phyloP scores from a whole-genome alignment of 148 eudicot genomes.

The Chenopodium album region DNA sequence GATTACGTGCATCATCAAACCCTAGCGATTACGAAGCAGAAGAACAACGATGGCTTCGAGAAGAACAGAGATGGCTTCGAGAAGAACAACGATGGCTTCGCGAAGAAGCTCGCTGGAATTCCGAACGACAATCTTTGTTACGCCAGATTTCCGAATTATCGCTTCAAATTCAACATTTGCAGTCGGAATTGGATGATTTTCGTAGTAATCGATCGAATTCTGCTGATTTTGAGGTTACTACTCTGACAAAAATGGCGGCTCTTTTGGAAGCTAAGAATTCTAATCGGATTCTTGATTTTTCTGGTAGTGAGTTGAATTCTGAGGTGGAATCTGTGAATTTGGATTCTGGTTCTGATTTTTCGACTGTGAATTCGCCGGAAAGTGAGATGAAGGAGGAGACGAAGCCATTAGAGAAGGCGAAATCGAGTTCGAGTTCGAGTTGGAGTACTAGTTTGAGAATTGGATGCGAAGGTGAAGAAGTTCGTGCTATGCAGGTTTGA shows the following conservation, averaged over 20 bases:
- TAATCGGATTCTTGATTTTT: constrained; percentile 19
- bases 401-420: constrained; percentile 10
- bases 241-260: constrained; percentile 35
- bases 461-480: constrained; percentile 71
- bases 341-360: not conserved
- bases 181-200: constrained; percentile 37
- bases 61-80: constrained; percentile 88
- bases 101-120: constrained; percentile 70
- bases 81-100: constrained; percentile 96
- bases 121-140: constrained; percentile 61
- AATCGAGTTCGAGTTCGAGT: constrained; percentile 18
- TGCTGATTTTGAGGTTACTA: constrained; percentile 16
- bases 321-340: constrained; percentile 4
- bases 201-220: constrained; percentile 9
- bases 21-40: constrained; percentile 24
- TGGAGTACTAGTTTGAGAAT: constrained; percentile 22
- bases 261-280: constrained; percentile 44
- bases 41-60: constrained; percentile 82
- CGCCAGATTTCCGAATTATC: constrained; percentile 45
- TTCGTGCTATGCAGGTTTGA: constrained; percentile 64
- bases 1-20: constrained; percentile 13
- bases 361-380: constrained; percentile 5
- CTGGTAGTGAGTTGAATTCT: constrained; percentile 7
- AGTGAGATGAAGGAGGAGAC: constrained; percentile 14
- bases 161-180: constrained; percentile 42